Percentiles rank a stretch among this genome's conserved stretches.
These are phyloP conservation scores for Penicillium nucicola DNA, from an alignment of 495 filamentous ascomycete genomes.

Conservation along the genomic window DNA sequence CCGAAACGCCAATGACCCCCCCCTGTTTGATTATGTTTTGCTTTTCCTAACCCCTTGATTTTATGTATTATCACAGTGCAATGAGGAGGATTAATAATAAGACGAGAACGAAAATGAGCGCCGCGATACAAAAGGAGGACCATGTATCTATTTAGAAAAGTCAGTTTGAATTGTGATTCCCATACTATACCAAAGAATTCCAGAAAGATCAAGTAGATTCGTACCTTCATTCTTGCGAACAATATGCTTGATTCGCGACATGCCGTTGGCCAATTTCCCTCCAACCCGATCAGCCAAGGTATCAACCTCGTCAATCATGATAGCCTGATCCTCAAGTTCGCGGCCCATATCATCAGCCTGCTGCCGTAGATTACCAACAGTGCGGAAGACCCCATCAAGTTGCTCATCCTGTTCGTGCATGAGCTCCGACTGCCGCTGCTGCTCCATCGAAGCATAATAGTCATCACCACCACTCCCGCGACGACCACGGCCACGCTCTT, in stretches of 20 bases:
- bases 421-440: slow-evolving; percentile 84
- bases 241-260: slow-evolving; percentile 80
- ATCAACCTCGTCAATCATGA: slow-evolving; percentile 78
- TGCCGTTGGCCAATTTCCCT: slow-evolving; percentile 76
- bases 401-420: slow-evolving; percentile 95
- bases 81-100: slow-evolving; percentile 74
- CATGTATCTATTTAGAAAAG: slow-evolving; percentile 56
- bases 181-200: slow-evolving; percentile 5
- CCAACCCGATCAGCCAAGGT: slow-evolving; percentile 80
- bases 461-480: slow-evolving; percentile 50
- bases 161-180: slow-evolving; percentile 28
- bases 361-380: slow-evolving; percentile 81
- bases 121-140: slow-evolving; percentile 88
- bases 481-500: slow-evolving; percentile 16
- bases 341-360: slow-evolving; percentile 94
- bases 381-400: slow-evolving; percentile 86
- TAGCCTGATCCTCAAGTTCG: slow-evolving; percentile 89
- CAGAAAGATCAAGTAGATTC: slow-evolving; percentile 5
- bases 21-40: slow-evolving; percentile 18
- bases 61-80: slow-evolving; percentile 47
- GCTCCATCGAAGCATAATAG: slow-evolving; percentile 80
- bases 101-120: slow-evolving; percentile 82
- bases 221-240: slow-evolving; percentile 90
- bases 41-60: slow-evolving; percentile 10
- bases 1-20: slow-evolving; percentile 18